Evolutionary conservation across 129 eudicot species (phyloP).

Genomic region (Oenanthe sinensis): DNA sequence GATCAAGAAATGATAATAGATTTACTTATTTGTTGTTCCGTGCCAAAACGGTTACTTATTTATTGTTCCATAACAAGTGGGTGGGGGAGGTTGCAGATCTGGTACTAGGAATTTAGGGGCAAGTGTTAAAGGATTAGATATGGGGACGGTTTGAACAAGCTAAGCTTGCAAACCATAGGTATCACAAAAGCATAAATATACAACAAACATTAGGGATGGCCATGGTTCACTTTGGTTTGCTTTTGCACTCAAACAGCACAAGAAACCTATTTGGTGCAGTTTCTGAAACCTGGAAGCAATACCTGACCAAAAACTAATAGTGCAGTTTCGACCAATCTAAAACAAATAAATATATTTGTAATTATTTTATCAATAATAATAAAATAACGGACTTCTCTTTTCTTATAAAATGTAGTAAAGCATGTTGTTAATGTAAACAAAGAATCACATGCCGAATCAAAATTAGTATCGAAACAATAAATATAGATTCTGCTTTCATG

Average conservation of each 20-base stretch:
- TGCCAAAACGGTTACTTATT: too few species aligned
- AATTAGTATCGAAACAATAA: background rate
- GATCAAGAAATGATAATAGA: too few species aligned
- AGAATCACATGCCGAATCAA: background rate
- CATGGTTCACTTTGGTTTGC: background rate
- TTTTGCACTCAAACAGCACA: background rate
- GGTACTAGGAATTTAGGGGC: too few species aligned
- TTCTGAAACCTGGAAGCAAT: background rate
- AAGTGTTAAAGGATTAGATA: too few species aligned
- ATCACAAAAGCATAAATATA: background rate
- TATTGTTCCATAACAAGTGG: too few species aligned
- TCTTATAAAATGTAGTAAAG: background rate
- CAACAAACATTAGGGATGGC: background rate
- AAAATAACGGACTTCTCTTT: background rate
- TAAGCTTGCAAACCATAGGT: too few species aligned
- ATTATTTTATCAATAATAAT: background rate
- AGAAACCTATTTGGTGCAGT: background rate
- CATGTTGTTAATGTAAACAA: background rate
- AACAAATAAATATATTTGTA: too few species aligned
- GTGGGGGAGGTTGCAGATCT: too few species aligned
- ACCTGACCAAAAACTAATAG: background rate
- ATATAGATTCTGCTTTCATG: background rate
- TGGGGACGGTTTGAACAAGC: too few species aligned
- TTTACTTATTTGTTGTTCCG: too few species aligned
- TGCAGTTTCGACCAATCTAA: background rate